Percentiles rank a stretch among this genome's conserved stretches.
Conservation (phyloP, 2,329 filamentous ascomycete species). For the Penicillium verrucosum region DNA sequence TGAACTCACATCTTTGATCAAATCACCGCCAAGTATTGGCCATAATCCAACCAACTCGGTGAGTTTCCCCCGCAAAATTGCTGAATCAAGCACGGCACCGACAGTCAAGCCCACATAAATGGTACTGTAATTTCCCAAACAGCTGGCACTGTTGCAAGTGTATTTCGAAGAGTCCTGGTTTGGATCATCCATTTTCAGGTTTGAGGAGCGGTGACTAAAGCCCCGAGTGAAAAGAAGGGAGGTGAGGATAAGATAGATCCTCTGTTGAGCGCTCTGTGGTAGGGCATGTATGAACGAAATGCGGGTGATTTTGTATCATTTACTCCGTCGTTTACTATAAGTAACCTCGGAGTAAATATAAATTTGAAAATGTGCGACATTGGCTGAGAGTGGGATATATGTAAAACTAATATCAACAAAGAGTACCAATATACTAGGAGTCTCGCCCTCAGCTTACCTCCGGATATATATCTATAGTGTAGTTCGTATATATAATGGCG, state of each 20-base stretch:
- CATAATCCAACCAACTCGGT: background rate
- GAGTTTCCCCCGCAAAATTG: background rate
- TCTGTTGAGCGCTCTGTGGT: too few relatives aligned
- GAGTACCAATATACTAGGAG: too few relatives aligned
- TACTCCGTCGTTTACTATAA: background rate
- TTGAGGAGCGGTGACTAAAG: background rate
- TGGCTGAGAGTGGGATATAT: background rate
- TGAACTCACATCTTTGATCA: background rate
- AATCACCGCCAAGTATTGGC: background rate
- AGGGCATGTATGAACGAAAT: too few relatives aligned
- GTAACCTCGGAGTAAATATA: background rate
- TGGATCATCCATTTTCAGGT: constrained; percentile 18
- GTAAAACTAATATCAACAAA: background rate
- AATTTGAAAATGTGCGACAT: background rate
- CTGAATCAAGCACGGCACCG: background rate
- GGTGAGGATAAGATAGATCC: too few relatives aligned
- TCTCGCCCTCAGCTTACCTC: too few relatives aligned
- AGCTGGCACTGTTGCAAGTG: background rate
- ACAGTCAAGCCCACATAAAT: background rate
- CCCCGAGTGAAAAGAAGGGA: background rate
- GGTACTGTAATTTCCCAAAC: background rate
- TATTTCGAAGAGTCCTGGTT: constrained; percentile 12
- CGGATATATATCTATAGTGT: too few relatives aligned
- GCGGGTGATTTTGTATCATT: background rate
- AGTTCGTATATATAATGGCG: too few relatives aligned